Conservation (phyloP, 1,139 yeast species). For the Hyphopichia pseudoburtonii region DNA sequence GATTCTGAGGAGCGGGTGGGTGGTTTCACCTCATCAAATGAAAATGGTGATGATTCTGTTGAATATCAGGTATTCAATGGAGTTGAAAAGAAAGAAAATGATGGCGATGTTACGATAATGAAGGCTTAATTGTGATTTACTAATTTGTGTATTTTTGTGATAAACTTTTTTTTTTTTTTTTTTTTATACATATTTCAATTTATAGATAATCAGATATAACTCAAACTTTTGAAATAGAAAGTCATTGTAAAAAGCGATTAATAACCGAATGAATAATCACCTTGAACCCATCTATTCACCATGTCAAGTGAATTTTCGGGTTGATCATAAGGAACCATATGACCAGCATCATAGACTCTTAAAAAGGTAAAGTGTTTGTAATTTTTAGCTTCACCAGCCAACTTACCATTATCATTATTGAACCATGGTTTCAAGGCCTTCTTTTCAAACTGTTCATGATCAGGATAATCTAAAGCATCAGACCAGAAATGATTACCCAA, state of each 20-base stretch:
- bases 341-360: constrained; percentile 67
- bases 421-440: constrained; percentile 42
- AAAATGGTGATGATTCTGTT: neutral
- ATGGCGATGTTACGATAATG: neutral
- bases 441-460: constrained; percentile 24
- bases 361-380: constrained; percentile 57
- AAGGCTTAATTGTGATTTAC: neutral
- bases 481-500: constrained; percentile 39
- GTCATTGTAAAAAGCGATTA: neutral
- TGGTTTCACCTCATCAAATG: neutral
- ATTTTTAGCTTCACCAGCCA: constrained; percentile 61
- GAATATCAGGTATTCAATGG: constrained; percentile 1
- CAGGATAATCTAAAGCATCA: constrained; percentile 27
- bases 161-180: too few species aligned
- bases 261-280: constrained; percentile 36
- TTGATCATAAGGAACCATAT: constrained; percentile 81
- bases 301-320: constrained; percentile 72
- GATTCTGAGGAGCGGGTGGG: constrained; percentile 6
- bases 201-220: too few species aligned
- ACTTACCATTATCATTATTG: constrained; percentile 38
- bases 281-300: constrained; percentile 75
- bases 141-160: too few species aligned
- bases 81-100: constrained; percentile 2
- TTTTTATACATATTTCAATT: neutral
- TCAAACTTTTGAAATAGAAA: neutral